Conservation (phyloP, 495 filamentous ascomycete species). For the Lasiosphaeriaceae sp. region DNA sequence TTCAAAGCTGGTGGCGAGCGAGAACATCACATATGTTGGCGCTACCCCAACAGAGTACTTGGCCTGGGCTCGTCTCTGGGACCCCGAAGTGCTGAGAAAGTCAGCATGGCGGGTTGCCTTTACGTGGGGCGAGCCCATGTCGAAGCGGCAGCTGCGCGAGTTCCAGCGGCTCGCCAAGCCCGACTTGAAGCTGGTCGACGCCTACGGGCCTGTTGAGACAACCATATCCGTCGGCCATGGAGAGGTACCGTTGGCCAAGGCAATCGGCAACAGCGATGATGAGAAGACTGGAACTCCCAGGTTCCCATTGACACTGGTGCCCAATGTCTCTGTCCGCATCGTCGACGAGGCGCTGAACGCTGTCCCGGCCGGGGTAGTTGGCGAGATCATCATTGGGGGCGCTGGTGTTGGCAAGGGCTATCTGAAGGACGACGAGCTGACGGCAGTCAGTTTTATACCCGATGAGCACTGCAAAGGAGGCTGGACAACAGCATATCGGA, state of each 20-base stretch:
- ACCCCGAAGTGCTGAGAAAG: not conserved
- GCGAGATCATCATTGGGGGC: constrained; percentile 39
- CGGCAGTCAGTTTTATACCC: constrained; percentile 28
- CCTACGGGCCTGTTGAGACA: constrained; percentile 34
- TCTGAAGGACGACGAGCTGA: constrained; percentile 21
- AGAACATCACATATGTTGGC: constrained; percentile 25
- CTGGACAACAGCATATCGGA: constrained; percentile 37
- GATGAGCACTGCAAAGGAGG: constrained; percentile 25
- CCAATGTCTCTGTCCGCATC: constrained; percentile 40
- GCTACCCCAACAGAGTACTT: constrained; percentile 26
- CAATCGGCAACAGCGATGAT: not conserved
- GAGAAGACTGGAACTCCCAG: not conserved
- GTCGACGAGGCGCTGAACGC: constrained; percentile 39
- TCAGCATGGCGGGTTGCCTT: constrained; percentile 25
- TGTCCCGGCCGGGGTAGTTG: constrained; percentile 31
- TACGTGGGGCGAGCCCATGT: constrained; percentile 22
- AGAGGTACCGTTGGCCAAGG: not conserved
- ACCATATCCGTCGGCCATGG: constrained; percentile 1
- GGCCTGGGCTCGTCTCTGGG: constrained; percentile 17
- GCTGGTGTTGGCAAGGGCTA: constrained; percentile 33
- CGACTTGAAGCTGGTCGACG: constrained; percentile 23
- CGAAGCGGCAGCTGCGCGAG: constrained; percentile 2
- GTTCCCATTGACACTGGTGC: constrained; percentile 2
- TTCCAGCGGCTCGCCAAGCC: constrained; percentile 13
- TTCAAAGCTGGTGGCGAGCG: constrained; percentile 10